Conservation (phyloP, 331 rosid species). For the Acacia pycnantha region DNA sequence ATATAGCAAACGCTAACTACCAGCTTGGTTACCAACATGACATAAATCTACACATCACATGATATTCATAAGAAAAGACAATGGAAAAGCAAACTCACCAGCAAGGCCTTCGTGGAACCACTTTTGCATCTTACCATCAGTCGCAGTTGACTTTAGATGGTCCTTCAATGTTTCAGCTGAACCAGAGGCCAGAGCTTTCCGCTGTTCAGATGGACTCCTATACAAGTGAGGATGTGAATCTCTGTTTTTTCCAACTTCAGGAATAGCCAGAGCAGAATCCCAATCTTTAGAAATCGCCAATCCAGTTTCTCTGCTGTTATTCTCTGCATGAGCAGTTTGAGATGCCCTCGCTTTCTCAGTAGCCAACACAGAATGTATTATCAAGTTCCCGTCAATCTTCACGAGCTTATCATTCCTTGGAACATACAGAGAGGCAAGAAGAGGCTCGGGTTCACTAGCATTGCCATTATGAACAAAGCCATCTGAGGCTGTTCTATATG, state of each 20-base stretch:
- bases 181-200: constrained; percentile 69
- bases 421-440: constrained; percentile 88
- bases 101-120: constrained; percentile 98
- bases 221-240: constrained; percentile 50
- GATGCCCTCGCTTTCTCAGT: constrained; percentile 85
- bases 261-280: constrained; percentile 53
- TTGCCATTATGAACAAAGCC: constrained; percentile 45
- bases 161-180: constrained; percentile 57
- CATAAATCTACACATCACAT: neutral
- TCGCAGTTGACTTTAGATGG: constrained; percentile 55
- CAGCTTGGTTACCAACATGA: constrained; percentile 11
- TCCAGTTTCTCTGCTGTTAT: constrained; percentile 45
- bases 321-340: constrained; percentile 36
- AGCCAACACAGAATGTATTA: constrained; percentile 91
- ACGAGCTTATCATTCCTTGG: constrained; percentile 94
- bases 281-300: constrained; percentile 41
- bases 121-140: constrained; percentile 93
- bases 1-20: neutral
- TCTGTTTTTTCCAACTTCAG: constrained; percentile 45
- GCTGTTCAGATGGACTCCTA: constrained; percentile 48
- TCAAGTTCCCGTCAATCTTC: constrained; percentile 96
- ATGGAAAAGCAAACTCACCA: constrained; percentile 46
- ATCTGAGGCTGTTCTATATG: constrained; percentile 38
- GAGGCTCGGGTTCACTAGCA: constrained; percentile 78
- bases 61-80: constrained; percentile 19